Evolutionary conservation across 345 rosid species (phyloP), one percentile per base, ranked within the genome.

Genomic region (Camelina laxa): DNA sequence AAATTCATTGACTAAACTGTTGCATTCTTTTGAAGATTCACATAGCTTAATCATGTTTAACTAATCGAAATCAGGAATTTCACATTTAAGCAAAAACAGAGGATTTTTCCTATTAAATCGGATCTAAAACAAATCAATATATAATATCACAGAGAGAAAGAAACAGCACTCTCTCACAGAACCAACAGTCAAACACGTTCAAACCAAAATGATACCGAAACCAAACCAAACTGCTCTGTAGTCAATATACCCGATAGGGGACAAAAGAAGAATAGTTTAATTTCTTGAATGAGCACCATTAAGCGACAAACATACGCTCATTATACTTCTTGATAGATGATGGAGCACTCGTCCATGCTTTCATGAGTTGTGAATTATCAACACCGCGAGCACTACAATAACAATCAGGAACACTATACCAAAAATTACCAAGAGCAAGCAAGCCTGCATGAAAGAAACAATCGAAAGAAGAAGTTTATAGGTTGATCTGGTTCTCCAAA

Each of bases 371-470:
- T 10, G 16, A 14, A 19, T 48, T 49, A 73, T 89, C 78, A 93
- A 59, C n/a, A 92, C 96, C 3, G 90, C 88, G 2, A 94, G 96
- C 54, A 94, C 86, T 61, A 91, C 74, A 44, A 94, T 84, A 80
- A 91, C 92, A 19, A 91, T 91, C 80, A 94, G 93, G 54, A 94
- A 90, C 74, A 90, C 93, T 8, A 88, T 85, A 48, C 97, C 97
- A 11, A 94, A 94, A 72, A 91, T 91, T 84, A 94, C 97, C 91
- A 94, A 69, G 77, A 94, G 91, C 91, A 94, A 85, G 85, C 98
- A 94, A 14, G 88, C 30, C 98, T 94, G 90, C 83, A 72, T 22
- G 77, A 12, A 67, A 38, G 54, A 19, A 30, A 27, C 5, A 27
- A 27, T 27, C 5, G 11, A 27, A 78, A 35, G 20, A 65, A 58